phyloP scores from a whole-genome alignment of 495 filamentous ascomycete genomes.

The Trichoderma reesei region DNA sequence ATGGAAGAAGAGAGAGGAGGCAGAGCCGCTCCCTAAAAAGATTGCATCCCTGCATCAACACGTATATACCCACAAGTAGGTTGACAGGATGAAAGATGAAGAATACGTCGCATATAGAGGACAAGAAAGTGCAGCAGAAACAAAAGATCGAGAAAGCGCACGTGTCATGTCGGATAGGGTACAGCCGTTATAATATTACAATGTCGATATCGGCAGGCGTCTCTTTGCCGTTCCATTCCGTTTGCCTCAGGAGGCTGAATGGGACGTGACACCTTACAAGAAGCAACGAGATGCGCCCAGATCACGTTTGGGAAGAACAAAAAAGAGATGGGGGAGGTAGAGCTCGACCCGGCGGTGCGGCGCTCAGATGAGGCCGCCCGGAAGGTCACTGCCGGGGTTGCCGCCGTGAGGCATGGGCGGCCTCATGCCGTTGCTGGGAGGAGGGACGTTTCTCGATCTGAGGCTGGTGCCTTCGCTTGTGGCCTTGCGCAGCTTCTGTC shows the following conservation, averaged over 20 bases:
- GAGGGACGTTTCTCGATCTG: slow-evolving; percentile 22
- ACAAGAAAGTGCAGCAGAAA: neutral
- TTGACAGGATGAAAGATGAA: neutral
- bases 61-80: too few relatives aligned
- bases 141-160: neutral
- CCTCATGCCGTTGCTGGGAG: slow-evolving; percentile 32
- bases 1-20: neutral
- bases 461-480: slow-evolving; percentile 38
- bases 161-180: neutral
- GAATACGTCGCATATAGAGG: neutral
- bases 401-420: slow-evolving; percentile 22
- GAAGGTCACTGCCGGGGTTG: slow-evolving; percentile 23
- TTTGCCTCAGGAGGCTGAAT: slow-evolving; percentile 4
- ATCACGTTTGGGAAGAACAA: slow-evolving; percentile 14
- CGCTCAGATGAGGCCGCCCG: slow-evolving; percentile 38
- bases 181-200: slow-evolving; percentile 2
- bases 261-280: slow-evolving; percentile 13
- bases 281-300: slow-evolving; percentile 10
- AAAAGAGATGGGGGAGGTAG: slow-evolving; percentile 23
- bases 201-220: neutral
- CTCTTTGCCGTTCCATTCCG: slow-evolving; percentile 5
- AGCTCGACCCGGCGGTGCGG: too few relatives aligned
- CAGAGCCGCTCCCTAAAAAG: too few relatives aligned
- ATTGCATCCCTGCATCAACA: too few relatives aligned
- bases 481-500: slow-evolving; percentile 45